A percentile compares a stretch with the other conserved stretches of the same genome.
phyloP scores from a whole-genome alignment of 345 rosid genomes.

The Hibiscus mutabilis region DNA sequence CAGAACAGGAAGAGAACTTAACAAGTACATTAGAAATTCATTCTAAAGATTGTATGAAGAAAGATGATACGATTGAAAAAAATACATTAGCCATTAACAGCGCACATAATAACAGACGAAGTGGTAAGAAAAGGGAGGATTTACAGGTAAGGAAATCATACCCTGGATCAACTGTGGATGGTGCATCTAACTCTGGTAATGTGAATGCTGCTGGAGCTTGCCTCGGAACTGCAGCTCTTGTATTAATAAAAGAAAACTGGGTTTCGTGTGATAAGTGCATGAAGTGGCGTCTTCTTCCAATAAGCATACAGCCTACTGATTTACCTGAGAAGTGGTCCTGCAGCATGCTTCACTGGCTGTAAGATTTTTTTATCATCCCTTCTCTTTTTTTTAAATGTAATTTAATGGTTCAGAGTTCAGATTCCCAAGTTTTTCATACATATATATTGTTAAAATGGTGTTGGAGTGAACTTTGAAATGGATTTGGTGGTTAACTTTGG shows the following conservation, averaged over 20 bases:
- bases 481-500: neutral
- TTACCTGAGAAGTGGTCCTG: constrained; percentile 93
- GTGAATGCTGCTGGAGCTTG: constrained; percentile 37
- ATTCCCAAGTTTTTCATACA: neutral
- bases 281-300: constrained; percentile 91
- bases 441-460: neutral
- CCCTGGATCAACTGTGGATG: constrained; percentile 20
- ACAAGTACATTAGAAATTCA: constrained; percentile 27
- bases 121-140: constrained; percentile 30
- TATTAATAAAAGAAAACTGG: constrained; percentile 67
- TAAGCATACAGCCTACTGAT: constrained; percentile 47
- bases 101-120: constrained; percentile 34
- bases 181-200: constrained; percentile 25
- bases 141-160: constrained; percentile 24
- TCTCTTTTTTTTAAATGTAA: neutral
- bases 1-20: constrained; percentile 55
- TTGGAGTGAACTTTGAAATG: neutral
- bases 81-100: constrained; percentile 23
- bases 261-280: constrained; percentile 83
- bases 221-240: constrained; percentile 34
- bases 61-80: constrained; percentile 31
- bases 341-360: constrained; percentile 96
- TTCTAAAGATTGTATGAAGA: constrained; percentile 30
- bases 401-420: neutral
- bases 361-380: constrained; percentile 34